These are phyloP conservation scores for Fraxinus sp. DNA, from an alignment of 305 asterid species.

Conservation along the genomic window DNA sequence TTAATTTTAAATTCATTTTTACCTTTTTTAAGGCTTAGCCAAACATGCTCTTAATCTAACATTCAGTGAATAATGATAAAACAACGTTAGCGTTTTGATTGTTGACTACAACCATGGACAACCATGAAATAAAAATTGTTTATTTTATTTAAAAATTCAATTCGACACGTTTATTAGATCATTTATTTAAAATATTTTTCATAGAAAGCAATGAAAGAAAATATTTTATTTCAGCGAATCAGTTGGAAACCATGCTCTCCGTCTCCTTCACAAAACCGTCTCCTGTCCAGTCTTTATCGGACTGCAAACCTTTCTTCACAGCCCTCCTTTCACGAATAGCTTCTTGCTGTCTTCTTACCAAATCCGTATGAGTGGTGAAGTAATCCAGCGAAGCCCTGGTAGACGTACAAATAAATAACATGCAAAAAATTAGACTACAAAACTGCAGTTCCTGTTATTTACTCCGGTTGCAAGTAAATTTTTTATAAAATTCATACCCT, in stretches of 20 bases:
- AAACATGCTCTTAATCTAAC: background rate
- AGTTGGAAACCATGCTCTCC: constrained; percentile 91
- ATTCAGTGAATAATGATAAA: background rate
- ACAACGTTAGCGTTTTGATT: background rate
- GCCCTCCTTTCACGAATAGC: constrained; percentile 77
- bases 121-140: background rate
- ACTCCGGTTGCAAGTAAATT: background rate
- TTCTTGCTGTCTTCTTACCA: constrained; percentile 71
- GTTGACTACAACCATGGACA: constrained; percentile 3
- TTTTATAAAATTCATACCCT: constrained; percentile 47
- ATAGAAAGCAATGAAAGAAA: background rate
- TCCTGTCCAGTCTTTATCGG: constrained; percentile 96
- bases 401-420: background rate
- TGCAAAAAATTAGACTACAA: background rate
- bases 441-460: background rate
- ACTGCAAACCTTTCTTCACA: constrained; percentile 71
- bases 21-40: background rate
- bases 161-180: background rate
- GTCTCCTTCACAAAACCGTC: constrained; percentile 86
- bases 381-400: constrained; percentile 70
- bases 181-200: background rate
- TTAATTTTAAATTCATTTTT: background rate
- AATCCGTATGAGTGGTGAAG: constrained; percentile 80
- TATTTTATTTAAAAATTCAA: background rate
- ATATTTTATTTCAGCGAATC: constrained; percentile 19